A percentile compares a stretch with the other conserved stretches of the same genome.
These are phyloP conservation scores for Durusdinium trenchii DNA, from an alignment of 73 alveolate genomes.

Conservation along the genomic window DNA sequence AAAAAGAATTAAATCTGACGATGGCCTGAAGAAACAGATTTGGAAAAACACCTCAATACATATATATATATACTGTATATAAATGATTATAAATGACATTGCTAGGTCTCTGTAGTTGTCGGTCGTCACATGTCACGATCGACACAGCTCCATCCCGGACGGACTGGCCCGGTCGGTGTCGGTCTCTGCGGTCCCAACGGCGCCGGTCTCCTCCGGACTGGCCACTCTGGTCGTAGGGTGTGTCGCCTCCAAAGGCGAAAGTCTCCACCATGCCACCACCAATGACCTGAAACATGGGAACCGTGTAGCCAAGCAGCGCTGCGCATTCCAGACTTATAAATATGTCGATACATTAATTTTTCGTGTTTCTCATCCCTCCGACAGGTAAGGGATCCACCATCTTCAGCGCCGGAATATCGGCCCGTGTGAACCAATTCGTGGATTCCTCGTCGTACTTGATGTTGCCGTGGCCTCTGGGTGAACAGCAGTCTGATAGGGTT, in stretches of 20 bases:
- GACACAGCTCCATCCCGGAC: neutral
- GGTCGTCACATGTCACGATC: neutral
- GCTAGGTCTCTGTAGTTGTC: too few species aligned
- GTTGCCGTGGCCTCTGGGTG: constrained; percentile 53
- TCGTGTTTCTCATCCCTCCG: neutral
- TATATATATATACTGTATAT: too few species aligned
- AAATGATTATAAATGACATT: neutral
- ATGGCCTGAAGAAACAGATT: neutral
- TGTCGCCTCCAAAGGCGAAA: constrained; percentile 65
- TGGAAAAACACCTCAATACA: neutral
- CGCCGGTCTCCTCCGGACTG: constrained; percentile 67
- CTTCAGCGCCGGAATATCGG: constrained; percentile 85
- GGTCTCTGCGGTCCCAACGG: neutral
- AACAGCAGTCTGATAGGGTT: neutral
- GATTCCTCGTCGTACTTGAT: constrained; percentile 80
- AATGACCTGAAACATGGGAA: neutral
- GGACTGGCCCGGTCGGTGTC: neutral
- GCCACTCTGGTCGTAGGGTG: constrained; percentile 19
- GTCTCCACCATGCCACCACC: constrained; percentile 95
- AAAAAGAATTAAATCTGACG: too few species aligned
- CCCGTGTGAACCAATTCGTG: constrained; percentile 34
- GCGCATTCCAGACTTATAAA: neutral
- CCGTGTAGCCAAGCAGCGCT: neutral
- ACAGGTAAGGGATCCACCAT: constrained; percentile 34
- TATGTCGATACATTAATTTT: neutral